phyloP scores from a whole-genome alignment of 495 filamentous ascomycete genomes.

The Amphirosellinia nigrospora region DNA sequence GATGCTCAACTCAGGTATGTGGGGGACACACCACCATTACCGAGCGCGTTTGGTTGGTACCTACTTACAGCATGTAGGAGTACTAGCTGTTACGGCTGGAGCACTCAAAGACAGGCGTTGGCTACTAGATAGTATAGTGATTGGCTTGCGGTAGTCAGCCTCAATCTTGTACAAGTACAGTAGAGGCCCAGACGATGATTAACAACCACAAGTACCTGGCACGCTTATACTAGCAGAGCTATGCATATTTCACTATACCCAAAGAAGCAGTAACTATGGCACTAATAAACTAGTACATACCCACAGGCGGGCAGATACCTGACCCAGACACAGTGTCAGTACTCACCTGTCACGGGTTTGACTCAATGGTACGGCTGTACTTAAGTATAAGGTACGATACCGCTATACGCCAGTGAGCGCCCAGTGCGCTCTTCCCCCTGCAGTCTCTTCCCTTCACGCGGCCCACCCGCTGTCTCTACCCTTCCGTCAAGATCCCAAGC shows the following conservation, averaged over 20 bases:
- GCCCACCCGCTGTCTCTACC: slow-evolving; percentile 23
- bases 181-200: slow-evolving; percentile 3
- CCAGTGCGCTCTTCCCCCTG: slow-evolving; percentile 20
- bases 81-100: background rate
- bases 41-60: background rate
- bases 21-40: background rate
- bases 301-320: background rate
- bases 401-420: slow-evolving; percentile 1
- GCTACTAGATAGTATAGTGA: background rate
- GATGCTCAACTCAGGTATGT: no score
- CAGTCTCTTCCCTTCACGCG: slow-evolving; percentile 25
- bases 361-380: slow-evolving; percentile 5
- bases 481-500: slow-evolving; percentile 17
- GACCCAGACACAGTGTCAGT: background rate
- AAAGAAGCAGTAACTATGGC: background rate
- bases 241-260: background rate
- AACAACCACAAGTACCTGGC: background rate
- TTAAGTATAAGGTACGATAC: background rate
- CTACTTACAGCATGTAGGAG: no score
- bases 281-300: background rate
- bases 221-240: background rate
- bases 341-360: background rate
- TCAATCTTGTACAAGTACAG: background rate
- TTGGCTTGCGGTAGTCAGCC: slow-evolving; percentile 13
- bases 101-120: background rate